Evolutionary conservation across 768 basidiomycete genomes (phyloP).

Genomic region (Floccularia luteovirens): DNA sequence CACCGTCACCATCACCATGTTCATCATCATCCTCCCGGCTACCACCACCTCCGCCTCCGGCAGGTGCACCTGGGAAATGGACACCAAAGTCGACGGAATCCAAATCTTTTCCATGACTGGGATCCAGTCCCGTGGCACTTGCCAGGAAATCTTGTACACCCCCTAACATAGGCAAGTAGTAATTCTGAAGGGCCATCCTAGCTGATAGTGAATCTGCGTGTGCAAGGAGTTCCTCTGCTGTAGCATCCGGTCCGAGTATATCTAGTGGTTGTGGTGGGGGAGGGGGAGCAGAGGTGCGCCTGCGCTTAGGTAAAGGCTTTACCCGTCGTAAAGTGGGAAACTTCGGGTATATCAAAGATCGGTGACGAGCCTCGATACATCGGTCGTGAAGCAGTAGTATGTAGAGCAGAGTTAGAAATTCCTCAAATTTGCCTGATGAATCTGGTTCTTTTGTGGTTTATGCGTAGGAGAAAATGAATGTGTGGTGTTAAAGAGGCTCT

Average conservation of each 20-base stretch:
- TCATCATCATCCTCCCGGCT: conserved; percentile 39
- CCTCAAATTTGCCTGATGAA: neutral
- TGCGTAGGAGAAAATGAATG: conserved; percentile 5
- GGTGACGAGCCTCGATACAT: conserved; percentile 55
- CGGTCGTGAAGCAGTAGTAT: conserved; percentile 9
- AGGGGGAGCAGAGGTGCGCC: conserved; percentile 32
- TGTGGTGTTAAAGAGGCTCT: neutral
- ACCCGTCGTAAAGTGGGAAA: conserved; percentile 56
- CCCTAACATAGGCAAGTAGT: conserved; percentile 50
- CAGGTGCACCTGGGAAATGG: conserved; percentile 17
- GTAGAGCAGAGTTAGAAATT: neutral
- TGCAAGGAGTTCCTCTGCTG: conserved; percentile 50
- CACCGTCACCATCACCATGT: conserved; percentile 47
- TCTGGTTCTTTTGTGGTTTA: conserved; percentile 1
- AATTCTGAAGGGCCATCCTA: conserved; percentile 54
- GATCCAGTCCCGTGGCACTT: conserved; percentile 9
- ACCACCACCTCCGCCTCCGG: conserved; percentile 10
- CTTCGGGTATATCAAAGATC: conserved; percentile 58
- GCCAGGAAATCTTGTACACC: conserved; percentile 37
- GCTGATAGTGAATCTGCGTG: conserved; percentile 52
- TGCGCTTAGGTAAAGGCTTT: conserved; percentile 75
- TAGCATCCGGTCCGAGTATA: conserved; percentile 33
- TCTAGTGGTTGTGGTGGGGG: conserved; percentile 9
- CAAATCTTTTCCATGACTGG: conserved; percentile 10
- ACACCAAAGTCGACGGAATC: conserved; percentile 19